Percentiles rank a stretch among this genome's conserved stretches.
Conservation (phyloP, 768 basidiomycete species). For the Boletus barrowsii region DNA sequence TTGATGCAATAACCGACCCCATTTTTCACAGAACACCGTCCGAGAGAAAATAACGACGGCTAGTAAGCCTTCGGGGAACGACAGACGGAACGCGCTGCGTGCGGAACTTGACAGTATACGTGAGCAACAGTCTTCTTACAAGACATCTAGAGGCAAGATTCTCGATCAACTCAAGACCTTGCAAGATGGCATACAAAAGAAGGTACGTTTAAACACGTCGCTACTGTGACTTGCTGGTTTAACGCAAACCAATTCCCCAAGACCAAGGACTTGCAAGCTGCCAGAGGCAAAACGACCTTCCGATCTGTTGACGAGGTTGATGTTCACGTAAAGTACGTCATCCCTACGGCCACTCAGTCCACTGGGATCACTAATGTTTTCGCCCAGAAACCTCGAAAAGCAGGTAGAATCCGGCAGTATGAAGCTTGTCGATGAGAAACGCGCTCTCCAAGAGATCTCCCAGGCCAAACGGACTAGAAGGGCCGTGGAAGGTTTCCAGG, state of each 20-base stretch:
- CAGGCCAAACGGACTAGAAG: conserved; percentile 67
- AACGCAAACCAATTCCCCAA: conserved; percentile 28
- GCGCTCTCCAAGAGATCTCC: conserved; percentile 87
- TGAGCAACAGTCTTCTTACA: conserved; percentile 73
- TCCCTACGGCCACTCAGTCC: not conserved
- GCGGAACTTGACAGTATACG: conserved; percentile 81
- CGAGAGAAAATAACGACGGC: conserved; percentile 72
- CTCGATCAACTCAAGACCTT: conserved; percentile 75
- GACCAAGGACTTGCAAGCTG: conserved; percentile 84
- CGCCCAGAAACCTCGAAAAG: conserved; percentile 70
- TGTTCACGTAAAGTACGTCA: conserved; percentile 72
- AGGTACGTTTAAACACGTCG: conserved; percentile 44
- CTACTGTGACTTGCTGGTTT: not conserved
- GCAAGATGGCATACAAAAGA: conserved; percentile 78
- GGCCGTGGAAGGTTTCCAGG: conserved; percentile 77
- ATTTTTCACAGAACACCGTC: conserved; percentile 51
- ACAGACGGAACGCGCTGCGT: conserved; percentile 68
- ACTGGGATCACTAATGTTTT: conserved; percentile 4
- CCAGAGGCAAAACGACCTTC: conserved; percentile 73
- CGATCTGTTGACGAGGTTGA: conserved; percentile 87
- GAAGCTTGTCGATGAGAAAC: conserved; percentile 94
- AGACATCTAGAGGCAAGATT: conserved; percentile 65
- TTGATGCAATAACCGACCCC: not conserved
- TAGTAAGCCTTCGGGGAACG: conserved; percentile 61
- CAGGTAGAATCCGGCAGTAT: conserved; percentile 90